phyloP scores from a whole-genome alignment of 768 basidiomycete species.

The Boletus rubroflammeus region DNA sequence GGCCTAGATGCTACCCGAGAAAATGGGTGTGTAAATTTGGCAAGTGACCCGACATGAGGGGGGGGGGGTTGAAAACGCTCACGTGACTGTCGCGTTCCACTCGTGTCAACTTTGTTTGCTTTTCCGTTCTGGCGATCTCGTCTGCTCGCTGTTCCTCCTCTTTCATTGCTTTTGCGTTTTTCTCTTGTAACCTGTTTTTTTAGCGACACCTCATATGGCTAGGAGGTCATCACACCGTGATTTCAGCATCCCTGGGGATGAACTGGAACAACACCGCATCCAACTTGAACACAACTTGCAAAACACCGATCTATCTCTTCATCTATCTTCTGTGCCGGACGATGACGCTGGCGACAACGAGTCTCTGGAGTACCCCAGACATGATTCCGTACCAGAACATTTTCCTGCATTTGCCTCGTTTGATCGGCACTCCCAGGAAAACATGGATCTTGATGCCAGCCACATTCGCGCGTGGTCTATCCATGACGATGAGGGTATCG shows the following conservation, averaged over 20 bases:
- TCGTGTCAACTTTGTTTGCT: constrained; percentile 22
- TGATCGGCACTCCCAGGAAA: constrained; percentile 52
- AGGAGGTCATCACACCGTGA: constrained; percentile 33
- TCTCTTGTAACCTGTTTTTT: constrained; percentile 15
- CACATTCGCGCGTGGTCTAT: constrained; percentile 57
- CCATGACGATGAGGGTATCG: constrained; percentile 63
- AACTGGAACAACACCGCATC: constrained; percentile 72
- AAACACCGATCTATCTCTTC: constrained; percentile 67
- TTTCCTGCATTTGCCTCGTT: constrained; percentile 60
- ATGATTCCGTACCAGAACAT: constrained; percentile 55
- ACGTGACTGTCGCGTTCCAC: constrained; percentile 30
- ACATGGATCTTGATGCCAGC: constrained; percentile 52
- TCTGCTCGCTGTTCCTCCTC: constrained; percentile 5
- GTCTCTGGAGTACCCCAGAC: constrained; percentile 68
- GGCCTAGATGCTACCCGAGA: no score
- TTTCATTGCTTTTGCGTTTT: constrained; percentile 12
- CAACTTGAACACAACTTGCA: constrained; percentile 77
- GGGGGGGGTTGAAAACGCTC: constrained; percentile 19
- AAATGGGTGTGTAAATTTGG: constrained; percentile 14
- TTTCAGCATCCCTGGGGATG: constrained; percentile 63
- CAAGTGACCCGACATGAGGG: constrained; percentile 12
- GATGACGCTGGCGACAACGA: constrained; percentile 43
- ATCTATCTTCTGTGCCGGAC: constrained; percentile 54
- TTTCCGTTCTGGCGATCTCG: neutral
- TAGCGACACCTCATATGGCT: constrained; percentile 23